Evolutionary conservation across 1,284 basidiomycete species (phyloP).

Genomic region (Moesziomyces parantarcticus): DNA sequence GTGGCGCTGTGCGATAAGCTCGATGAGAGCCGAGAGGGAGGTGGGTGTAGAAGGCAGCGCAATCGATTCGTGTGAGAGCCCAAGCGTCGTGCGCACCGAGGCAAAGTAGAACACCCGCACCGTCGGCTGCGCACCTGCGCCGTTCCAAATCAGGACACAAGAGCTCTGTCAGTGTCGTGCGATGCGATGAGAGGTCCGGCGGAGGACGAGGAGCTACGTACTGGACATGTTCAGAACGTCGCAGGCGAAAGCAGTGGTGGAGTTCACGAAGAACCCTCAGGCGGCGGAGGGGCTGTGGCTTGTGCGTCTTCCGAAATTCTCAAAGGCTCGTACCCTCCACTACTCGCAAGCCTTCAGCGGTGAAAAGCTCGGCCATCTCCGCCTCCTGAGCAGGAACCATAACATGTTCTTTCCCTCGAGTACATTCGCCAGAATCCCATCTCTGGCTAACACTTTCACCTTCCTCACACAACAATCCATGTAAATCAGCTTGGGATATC

Average conservation of each 20-base stretch:
- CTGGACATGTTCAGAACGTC: neutral
- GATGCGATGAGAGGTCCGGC: too few relatives aligned
- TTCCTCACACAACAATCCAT: neutral
- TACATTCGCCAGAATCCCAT: too few relatives aligned
- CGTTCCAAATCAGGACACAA: neutral
- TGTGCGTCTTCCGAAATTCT: neutral
- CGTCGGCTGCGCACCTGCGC: neutral
- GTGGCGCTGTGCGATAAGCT: slow-evolving; percentile 69
- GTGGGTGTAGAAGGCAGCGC: slow-evolving; percentile 63
- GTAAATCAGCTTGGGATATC: neutral
- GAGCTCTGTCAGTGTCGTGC: neutral
- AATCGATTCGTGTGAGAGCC: slow-evolving; percentile 21
- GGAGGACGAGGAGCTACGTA: neutral
- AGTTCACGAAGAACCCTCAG: neutral
- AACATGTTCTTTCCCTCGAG: too few relatives aligned
- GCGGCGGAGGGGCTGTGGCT: too few relatives aligned
- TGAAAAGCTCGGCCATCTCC: neutral
- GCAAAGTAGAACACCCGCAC: slow-evolving; percentile 44
- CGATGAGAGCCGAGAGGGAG: slow-evolving; percentile 72
- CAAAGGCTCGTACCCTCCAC: neutral
- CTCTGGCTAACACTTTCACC: too few relatives aligned
- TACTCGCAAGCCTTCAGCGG: neutral
- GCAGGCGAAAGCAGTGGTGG: neutral
- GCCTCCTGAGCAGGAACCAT: too few relatives aligned
- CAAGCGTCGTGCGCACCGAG: slow-evolving; percentile 34